Percentiles rank a stretch among this genome's conserved stretches.
These are phyloP conservation scores for Pseudocercospora eumusae DNA, from an alignment of 2,329 filamentous ascomycete genomes.

Conservation along the genomic window DNA sequence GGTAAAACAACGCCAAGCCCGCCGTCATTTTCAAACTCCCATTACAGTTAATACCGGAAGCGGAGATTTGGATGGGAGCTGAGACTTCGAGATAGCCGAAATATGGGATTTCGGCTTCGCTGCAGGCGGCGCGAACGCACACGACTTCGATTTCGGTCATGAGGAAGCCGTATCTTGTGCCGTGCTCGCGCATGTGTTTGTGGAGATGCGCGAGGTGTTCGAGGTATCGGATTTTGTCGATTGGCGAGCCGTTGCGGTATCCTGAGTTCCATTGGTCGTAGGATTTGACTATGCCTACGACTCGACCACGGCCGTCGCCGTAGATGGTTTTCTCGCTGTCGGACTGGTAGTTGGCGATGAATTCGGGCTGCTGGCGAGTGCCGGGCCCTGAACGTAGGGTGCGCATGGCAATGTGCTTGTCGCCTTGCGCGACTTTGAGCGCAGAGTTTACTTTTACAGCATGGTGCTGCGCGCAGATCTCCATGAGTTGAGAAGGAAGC, in stretches of 20 bases:
- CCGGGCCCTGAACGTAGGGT: constrained; percentile 38
- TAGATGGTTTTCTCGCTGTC: constrained; percentile 53
- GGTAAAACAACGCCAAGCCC: constrained; percentile 72
- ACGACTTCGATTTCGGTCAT: constrained; percentile 95
- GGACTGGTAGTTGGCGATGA: constrained; percentile 64
- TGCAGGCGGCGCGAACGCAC: constrained; percentile 75
- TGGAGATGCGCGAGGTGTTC: constrained; percentile 83
- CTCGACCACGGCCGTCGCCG: constrained; percentile 56
- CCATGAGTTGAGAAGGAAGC: constrained; percentile 73
- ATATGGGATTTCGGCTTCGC: constrained; percentile 62
- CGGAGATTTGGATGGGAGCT: constrained; percentile 54
- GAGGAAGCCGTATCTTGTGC: constrained; percentile 92
- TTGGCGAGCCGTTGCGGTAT: constrained; percentile 82
- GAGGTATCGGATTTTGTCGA: constrained; percentile 86
- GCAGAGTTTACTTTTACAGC: constrained; percentile 85
- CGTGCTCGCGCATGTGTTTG: constrained; percentile 88
- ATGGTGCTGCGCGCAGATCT: constrained; percentile 75
- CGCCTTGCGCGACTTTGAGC: constrained; percentile 71
- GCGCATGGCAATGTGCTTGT: constrained; percentile 61
- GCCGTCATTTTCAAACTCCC: constrained; percentile 62
- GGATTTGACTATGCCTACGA: constrained; percentile 83
- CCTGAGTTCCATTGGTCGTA: constrained; percentile 95
- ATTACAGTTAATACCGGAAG: constrained; percentile 38
- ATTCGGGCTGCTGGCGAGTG: constrained; percentile 61
- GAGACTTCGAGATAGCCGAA: constrained; percentile 86